Evolutionary conservation across 139 green algal species (phyloP).

Genomic region (Chlamydomonas sphaeroides): DNA sequence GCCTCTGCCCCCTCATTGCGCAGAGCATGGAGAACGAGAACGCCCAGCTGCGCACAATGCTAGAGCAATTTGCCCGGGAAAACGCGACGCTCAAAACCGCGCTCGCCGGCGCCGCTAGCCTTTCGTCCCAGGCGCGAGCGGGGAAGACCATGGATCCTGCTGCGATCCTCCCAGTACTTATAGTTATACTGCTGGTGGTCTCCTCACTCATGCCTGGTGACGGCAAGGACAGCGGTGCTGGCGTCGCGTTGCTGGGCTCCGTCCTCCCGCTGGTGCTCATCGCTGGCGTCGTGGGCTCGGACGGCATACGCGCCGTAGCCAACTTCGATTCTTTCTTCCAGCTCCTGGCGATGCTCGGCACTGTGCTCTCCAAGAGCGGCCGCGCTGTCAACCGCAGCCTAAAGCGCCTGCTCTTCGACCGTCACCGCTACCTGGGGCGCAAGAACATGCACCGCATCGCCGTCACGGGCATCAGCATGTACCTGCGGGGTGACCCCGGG

Average conservation of each 20-base stretch:
- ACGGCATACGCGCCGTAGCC: not conserved
- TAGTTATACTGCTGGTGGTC: conserved; percentile 57
- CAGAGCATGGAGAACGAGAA: conserved; percentile 60
- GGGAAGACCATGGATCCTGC: conserved; percentile 49
- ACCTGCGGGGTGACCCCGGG: not conserved
- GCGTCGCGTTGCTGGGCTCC: conserved; percentile 27
- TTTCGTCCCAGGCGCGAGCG: conserved; percentile 14
- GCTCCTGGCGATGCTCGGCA: conserved; percentile 1
- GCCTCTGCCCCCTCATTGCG: not conserved
- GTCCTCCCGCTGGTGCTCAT: conserved; percentile 28
- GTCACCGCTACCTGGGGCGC: conserved; percentile 19
- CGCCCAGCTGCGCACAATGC: conserved; percentile 48
- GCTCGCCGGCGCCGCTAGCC: conserved; percentile 14
- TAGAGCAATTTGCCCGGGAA: conserved; percentile 50
- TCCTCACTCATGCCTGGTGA: conserved; percentile 45
- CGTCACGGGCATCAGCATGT: not conserved
- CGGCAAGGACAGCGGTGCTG: no score
- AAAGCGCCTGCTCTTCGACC: conserved; percentile 15
- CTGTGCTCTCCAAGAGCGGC: not conserved
- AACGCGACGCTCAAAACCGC: conserved; percentile 49
- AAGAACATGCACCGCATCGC: not conserved
- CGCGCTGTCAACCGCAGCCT: not conserved
- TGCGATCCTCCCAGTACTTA: conserved; percentile 54
- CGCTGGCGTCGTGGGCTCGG: conserved; percentile 2
- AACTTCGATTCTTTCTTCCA: conserved; percentile 13